Conservation (phyloP, 1,139 yeast genomes). For the Kodamaea fungicola region DNA sequence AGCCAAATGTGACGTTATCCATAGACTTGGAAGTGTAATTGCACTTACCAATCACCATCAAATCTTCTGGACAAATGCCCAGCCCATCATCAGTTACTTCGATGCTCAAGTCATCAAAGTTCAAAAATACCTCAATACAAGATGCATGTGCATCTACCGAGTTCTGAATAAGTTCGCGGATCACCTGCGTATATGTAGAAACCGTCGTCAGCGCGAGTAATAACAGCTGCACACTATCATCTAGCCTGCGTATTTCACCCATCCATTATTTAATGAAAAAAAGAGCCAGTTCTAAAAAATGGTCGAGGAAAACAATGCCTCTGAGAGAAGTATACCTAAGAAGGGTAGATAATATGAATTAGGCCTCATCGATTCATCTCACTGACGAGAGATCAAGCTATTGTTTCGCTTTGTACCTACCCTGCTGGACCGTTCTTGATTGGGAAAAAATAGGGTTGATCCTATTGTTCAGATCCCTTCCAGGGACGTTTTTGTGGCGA, state of each 20-base stretch:
- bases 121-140: conserved; percentile 57
- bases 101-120: conserved; percentile 56
- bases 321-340: too few relatives aligned
- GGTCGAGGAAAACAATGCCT: too few relatives aligned
- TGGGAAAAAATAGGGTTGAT: not conserved
- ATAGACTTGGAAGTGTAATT: conserved; percentile 66
- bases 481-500: not conserved
- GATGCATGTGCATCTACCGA: conserved; percentile 73
- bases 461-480: not conserved
- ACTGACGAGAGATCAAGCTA: too few relatives aligned
- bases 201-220: conserved; percentile 4
- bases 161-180: conserved; percentile 77
- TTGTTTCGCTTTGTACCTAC: too few relatives aligned
- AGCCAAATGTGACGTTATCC: conserved; percentile 59
- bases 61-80: conserved; percentile 62
- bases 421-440: not conserved
- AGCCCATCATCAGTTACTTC: conserved; percentile 73
- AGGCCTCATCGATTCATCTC: too few relatives aligned
- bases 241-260: not conserved
- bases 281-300: too few relatives aligned
- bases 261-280: too few relatives aligned
- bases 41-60: conserved; percentile 58
- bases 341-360: too few relatives aligned
- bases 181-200: conserved; percentile 31
- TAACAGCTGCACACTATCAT: conserved; percentile 1